A percentile compares a stretch with the other conserved stretches of the same genome.
phyloP scores from a whole-genome alignment of 441 rosid species.

The California macrophylla region DNA sequence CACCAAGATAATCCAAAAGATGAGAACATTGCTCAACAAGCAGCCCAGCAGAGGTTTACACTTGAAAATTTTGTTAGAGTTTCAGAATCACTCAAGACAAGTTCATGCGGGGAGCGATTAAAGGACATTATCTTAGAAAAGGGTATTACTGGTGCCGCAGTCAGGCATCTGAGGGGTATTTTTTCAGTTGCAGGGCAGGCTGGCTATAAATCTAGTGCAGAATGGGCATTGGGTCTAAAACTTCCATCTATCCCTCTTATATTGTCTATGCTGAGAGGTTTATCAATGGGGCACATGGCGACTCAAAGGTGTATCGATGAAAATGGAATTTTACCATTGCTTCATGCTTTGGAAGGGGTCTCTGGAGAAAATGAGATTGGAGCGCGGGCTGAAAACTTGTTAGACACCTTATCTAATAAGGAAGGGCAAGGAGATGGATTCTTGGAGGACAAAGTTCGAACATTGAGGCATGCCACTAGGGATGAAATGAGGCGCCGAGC shows the following conservation, averaged over 20 bases:
- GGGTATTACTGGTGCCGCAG: constrained; percentile 80
- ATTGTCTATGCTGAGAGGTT: constrained; percentile 89
- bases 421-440: constrained; percentile 97
- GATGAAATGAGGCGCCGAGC: constrained; percentile 98
- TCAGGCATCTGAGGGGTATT: constrained; percentile 62
- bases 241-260: constrained; percentile 85
- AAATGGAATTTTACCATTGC: constrained; percentile 82
- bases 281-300: constrained; percentile 94
- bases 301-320: constrained; percentile 84
- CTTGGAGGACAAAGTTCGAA: constrained; percentile 66
- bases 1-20: constrained; percentile 72
- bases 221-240: constrained; percentile 75
- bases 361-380: constrained; percentile 96
- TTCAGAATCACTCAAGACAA: constrained; percentile 96
- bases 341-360: constrained; percentile 95
- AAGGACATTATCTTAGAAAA: constrained; percentile 91
- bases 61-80: constrained; percentile 96
- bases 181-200: constrained; percentile 75
- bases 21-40: constrained; percentile 61
- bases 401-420: constrained; percentile 86
- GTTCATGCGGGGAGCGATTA: constrained; percentile 97
- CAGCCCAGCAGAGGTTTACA: constrained; percentile 68
- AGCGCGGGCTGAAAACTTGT: constrained; percentile 94
- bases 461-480: constrained; percentile 80
- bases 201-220: constrained; percentile 62